Evolutionary conservation across 1,284 basidiomycete genomes (phyloP), one percentile per base, ranked within the genome.

Genomic region (Trametes hirsuta): DNA sequence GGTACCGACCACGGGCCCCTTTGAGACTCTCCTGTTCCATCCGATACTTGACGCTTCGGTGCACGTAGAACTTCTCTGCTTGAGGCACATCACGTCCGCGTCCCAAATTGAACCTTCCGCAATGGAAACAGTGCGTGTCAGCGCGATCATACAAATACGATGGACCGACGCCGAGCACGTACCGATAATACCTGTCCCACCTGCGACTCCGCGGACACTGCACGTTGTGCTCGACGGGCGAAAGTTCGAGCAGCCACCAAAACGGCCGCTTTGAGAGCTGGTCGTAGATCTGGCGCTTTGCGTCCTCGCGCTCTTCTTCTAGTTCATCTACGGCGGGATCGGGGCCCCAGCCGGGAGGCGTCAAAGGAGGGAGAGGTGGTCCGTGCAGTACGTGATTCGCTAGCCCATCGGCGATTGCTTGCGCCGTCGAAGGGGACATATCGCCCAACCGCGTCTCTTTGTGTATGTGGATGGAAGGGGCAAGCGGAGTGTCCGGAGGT

Each of bases 191-290:
- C 34, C 65, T 52, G 18, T 52, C 53, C 79, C 80, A 82, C 11
- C 59, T 53, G 49, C 74, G 65, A 47, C 78, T 50, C 18, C 37
- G 69, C 8, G 59, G 67, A 47, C 68, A 64, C 66, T 83, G 81
- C 56, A 71, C 73, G 10, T 74, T 72, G 41, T 77, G 71, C 36
- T 68, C 69, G 54, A 80, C 69, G 0, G 71, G 72, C 34, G 72
- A 6, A 21, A 74, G 21, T 58, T 87, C 85, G 35, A 87, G 71
- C 35, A 82, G 55, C 85, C 85, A 86, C 86, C 86, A 87, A 21
- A 47, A 53, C 62, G 71, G 75, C 44, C 69, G 63, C 18, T 80
- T 47, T 18, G 68, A 62, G 25, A 88, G 75, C 67, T 85, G 78
- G 64, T 87, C 86, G 66, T 84, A 84, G 11, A 82, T 72, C 1